Evolutionary conservation across 257 asterid species (phyloP).

Genomic region (Solanum chilense): DNA sequence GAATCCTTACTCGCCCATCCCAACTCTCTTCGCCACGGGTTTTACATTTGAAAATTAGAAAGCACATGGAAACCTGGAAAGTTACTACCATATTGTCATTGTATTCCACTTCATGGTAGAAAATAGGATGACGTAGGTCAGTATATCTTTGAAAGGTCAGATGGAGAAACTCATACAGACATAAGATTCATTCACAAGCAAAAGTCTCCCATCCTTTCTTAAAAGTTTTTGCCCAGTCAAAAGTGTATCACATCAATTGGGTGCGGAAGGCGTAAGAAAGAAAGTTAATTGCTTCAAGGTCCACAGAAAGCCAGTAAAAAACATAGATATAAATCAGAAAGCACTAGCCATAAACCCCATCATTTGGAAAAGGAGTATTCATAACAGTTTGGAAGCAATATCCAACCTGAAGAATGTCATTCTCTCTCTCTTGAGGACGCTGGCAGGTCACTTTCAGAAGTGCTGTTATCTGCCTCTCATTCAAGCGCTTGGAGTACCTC

Average conservation of each 20-base stretch:
- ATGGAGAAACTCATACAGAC: background rate
- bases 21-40: background rate
- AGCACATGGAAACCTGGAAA: background rate
- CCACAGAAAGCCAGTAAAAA: background rate
- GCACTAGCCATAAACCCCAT: background rate
- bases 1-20: background rate
- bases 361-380: background rate
- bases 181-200: background rate
- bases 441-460: constrained; percentile 93
- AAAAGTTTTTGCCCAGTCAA: background rate
- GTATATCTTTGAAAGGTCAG: background rate
- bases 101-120: background rate
- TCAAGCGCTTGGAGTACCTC: constrained; percentile 83
- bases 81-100: background rate
- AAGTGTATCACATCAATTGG: background rate
- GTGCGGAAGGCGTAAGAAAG: background rate
- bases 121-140: background rate
- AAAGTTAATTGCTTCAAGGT: background rate
- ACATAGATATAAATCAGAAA: background rate
- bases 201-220: background rate
- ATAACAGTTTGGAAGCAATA: background rate
- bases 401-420: constrained; percentile 62
- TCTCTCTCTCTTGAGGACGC: constrained; percentile 82
- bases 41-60: background rate
- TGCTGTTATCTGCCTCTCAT: constrained; percentile 88